Conservation (phyloP, 2,329 filamentous ascomycete genomes). For the Colletotrichum cordylinicola region DNA sequence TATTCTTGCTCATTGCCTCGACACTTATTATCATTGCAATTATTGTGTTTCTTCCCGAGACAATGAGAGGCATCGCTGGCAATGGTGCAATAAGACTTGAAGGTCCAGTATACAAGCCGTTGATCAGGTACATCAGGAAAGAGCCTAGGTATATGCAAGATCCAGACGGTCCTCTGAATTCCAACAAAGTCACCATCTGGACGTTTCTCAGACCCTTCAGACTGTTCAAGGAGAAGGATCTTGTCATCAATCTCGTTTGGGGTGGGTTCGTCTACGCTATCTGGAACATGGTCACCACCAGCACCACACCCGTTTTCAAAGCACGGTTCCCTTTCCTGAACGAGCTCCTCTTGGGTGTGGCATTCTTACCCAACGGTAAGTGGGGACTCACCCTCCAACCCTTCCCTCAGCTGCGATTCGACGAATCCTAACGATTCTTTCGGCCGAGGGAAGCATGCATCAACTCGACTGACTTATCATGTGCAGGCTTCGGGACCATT, state of each 20-base stretch:
- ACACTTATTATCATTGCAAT: constrained; percentile 23
- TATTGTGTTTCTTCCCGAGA: constrained; percentile 32
- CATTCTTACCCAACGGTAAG: constrained; percentile 31
- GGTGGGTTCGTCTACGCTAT: constrained; percentile 41
- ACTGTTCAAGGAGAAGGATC: constrained; percentile 46
- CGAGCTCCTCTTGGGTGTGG: constrained; percentile 30
- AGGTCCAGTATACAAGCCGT: constrained; percentile 30
- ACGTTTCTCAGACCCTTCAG: constrained; percentile 42
- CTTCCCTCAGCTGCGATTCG: no score
- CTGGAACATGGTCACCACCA: constrained; percentile 54
- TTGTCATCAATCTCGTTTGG: constrained; percentile 46
- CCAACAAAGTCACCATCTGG: constrained; percentile 29
- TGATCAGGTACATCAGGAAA: constrained; percentile 22
- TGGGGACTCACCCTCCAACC: not conserved
- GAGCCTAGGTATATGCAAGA: constrained; percentile 24
- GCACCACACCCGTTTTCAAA: constrained; percentile 42
- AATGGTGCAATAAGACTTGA: constrained; percentile 28
- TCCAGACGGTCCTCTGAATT: constrained; percentile 24
- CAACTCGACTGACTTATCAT: not conserved
- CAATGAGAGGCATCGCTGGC: constrained; percentile 31
- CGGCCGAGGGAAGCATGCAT: not conserved
- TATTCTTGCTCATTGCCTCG: constrained; percentile 16
- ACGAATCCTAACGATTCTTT: not conserved
- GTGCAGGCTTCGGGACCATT: constrained; percentile 41
- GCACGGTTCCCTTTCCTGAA: constrained; percentile 25